Percentiles rank a stretch among this genome's conserved stretches.
phyloP scores from a whole-genome alignment of 2,329 filamentous ascomycete species.

The Ophiostoma angusticollis region DNA sequence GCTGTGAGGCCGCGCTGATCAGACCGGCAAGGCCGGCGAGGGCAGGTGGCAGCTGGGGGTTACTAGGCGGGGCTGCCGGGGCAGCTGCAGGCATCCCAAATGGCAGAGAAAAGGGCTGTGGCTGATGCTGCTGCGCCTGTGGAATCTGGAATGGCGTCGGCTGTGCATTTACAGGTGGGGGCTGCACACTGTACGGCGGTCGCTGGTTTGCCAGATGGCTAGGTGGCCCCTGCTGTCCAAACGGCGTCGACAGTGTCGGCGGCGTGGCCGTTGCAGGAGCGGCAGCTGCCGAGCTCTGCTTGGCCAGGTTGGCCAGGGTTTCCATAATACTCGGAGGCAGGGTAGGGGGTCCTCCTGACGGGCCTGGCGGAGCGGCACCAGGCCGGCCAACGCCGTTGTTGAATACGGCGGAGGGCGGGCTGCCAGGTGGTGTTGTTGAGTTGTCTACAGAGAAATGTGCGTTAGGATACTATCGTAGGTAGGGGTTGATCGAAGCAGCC shows the following conservation, averaged over 20 bases:
- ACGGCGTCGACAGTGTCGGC: conserved; percentile 1
- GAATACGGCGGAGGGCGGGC: conserved; percentile 36
- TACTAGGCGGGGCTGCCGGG: conserved; percentile 15
- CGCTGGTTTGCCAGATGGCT: conserved; percentile 13
- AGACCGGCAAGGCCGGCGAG: conserved; percentile 6
- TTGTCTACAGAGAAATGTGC: conserved; percentile 35
- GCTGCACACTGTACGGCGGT: conserved; percentile 28
- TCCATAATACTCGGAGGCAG: conserved; percentile 52
- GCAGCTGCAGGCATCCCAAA: conserved; percentile 20
- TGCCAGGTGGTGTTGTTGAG: conserved; percentile 60
- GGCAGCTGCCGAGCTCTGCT: conserved; percentile 50
- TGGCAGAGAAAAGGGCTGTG: conserved; percentile 9
- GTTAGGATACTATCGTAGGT: too few relatives aligned
- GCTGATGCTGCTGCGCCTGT: conserved; percentile 17
- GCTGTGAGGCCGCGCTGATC: conserved; percentile 5
- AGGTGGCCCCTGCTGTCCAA: conserved; percentile 20
- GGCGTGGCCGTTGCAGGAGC: conserved; percentile 19
- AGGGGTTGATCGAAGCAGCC: too few relatives aligned
- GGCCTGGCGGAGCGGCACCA: conserved; percentile 16
- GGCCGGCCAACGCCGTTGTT: conserved; percentile 21
- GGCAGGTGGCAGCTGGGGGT: conserved; percentile 6
- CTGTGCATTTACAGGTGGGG: conserved; percentile 45
- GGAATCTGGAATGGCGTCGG: conserved; percentile 24
- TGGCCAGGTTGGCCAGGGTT: conserved; percentile 67
- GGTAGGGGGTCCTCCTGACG: conserved; percentile 29